A percentile compares a stretch with the other conserved stretches of the same genome.
These are phyloP conservation scores for Dendrocalamus sinicus DNA, from an alignment of 176 grass and related monocot species.

Conservation along the genomic window DNA sequence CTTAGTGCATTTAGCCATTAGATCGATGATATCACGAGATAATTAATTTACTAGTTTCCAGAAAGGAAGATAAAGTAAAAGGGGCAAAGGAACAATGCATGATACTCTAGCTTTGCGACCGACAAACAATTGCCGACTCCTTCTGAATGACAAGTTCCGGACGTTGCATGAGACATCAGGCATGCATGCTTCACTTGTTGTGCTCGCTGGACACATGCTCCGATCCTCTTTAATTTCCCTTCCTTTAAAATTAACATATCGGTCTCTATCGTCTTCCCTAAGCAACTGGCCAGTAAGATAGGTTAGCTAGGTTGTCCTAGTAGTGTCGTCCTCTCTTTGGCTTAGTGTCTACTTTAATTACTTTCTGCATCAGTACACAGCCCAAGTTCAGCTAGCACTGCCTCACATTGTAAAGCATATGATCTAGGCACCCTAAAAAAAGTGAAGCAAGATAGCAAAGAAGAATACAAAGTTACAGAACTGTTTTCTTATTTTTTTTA, in stretches of 20 bases:
- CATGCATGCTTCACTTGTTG: background rate
- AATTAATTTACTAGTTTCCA: background rate
- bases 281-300: background rate
- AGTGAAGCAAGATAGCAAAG: no score
- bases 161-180: background rate
- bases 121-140: background rate
- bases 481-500: no score
- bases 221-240: background rate
- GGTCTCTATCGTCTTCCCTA: background rate
- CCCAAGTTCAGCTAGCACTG: background rate
- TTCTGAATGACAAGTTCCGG: background rate
- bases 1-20: background rate
- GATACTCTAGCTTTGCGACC: no score
- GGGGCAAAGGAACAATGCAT: background rate
- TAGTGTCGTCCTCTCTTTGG: no score
- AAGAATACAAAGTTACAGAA: no score
- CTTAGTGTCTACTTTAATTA: no score
- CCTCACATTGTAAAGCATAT: background rate
- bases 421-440: no score
- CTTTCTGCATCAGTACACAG: no score
- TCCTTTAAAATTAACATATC: no score
- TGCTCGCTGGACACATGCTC: background rate
- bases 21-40: background rate
- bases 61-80: background rate
- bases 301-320: background rate